Base-by-base conservation (phyloP, 2,329 filamentous ascomycete species). In the Penicillium verrucosum region DNA sequence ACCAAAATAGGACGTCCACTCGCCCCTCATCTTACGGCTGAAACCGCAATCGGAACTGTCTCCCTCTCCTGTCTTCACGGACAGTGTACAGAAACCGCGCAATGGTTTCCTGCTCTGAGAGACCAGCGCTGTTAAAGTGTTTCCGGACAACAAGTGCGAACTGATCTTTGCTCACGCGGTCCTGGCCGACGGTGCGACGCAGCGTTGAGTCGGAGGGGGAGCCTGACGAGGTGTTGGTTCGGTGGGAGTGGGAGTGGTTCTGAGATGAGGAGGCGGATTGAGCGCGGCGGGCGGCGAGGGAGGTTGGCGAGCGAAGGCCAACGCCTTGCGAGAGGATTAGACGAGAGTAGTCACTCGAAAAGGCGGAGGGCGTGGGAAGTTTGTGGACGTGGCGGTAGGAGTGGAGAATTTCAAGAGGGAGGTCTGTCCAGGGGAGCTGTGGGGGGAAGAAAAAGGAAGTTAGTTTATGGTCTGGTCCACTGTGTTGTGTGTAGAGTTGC, bases 371-470 rank as follows among this genome's bases (percentile, higher is more conserved):
- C n/a, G 71, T 75, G 50, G 74, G 64, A 34, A 81, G 70, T 63
- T 74, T 77, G 63, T 80, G 76, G 62, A 75, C 74, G 56, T 79
- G 75, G 55, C 78, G 74, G 66, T 81, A 81, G 59, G 76, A 73
- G 64, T 80, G 76, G 45, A 81, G 77, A 60, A 78, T 70, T 16
- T 74, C 70, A 61, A 76, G 70, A 32, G 76, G 72, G 64, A 78
- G 72, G 36, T 72, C 69, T 43, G 74, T 65, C 77, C 77, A 79
- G 51, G 73, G 64, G 56, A 79, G 74, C 77, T 79, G 42, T 16
- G 46, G 2, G 30, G 2, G 7, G 34, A 37, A 36, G 37, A 56
- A 44, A 27, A 7, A 1, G 12, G 21, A 8, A 14, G n/a, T n/a
- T 50, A 51, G 38, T 21, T 45, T 25, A 38, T 56, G 27, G 36